These are phyloP conservation scores for Cudoniella acicularis DNA, from an alignment of 495 filamentous ascomycete species.

Conservation along the genomic window DNA sequence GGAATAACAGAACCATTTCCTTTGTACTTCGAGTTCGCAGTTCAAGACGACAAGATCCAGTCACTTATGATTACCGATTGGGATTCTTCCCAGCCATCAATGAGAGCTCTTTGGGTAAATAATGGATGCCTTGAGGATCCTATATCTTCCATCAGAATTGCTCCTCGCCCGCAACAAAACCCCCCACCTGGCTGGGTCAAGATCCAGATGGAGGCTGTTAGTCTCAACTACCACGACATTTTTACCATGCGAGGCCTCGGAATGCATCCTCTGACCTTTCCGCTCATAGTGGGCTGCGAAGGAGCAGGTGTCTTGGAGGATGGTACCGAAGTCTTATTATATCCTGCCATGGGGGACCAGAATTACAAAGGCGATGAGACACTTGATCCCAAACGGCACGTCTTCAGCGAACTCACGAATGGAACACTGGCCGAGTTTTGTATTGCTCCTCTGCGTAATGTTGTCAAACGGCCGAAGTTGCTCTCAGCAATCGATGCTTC, in stretches of 20 bases:
- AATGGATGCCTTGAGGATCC: constrained; percentile 19
- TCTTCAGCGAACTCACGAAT: constrained; percentile 24
- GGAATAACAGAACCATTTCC: constrained; percentile 25
- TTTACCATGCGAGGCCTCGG: constrained; percentile 22
- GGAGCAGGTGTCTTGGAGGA: constrained; percentile 26
- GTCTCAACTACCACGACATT: constrained; percentile 27
- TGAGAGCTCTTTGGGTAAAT: constrained; percentile 23
- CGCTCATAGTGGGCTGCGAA: constrained; percentile 28
- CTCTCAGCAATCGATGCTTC: constrained; percentile 1
- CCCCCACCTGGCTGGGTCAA: constrained; percentile 21
- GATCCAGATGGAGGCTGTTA: constrained; percentile 24
- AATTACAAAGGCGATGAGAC: constrained; percentile 27
- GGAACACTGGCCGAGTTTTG: constrained; percentile 29
- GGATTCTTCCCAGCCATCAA: constrained; percentile 16
- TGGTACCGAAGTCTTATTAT: constrained; percentile 15
- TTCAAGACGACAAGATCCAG: constrained; percentile 12
- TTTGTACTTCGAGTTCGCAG: constrained; percentile 24
- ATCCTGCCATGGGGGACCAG: constrained; percentile 24
- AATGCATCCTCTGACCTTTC: constrained; percentile 18
- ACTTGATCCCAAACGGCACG: constrained; percentile 27
- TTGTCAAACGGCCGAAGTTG: constrained; percentile 9
- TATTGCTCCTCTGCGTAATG: constrained; percentile 6
- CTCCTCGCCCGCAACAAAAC: constrained; percentile 14
- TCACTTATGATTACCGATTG: constrained; percentile 18
- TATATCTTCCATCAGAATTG: constrained; percentile 19